Percentiles rank a stretch among this genome's conserved stretches.
phyloP scores from a whole-genome alignment of 805 yeast species.

The Saccharomycopsis selenospora region DNA sequence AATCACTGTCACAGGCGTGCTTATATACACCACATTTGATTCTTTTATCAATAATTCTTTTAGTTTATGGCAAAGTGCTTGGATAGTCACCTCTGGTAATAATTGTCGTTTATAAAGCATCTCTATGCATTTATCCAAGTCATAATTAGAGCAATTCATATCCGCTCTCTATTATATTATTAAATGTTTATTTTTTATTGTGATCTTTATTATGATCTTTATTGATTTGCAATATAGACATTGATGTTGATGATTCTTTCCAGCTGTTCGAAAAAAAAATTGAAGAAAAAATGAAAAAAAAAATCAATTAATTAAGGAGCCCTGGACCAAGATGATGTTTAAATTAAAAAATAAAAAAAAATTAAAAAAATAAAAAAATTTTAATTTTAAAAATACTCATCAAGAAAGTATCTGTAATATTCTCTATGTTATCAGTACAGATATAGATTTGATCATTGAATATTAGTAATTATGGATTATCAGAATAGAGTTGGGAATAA shows the following conservation, averaged over 20 bases:
- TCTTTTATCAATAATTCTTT: slow-evolving; percentile 75
- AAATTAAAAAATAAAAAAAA: no score
- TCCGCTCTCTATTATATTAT: no score
- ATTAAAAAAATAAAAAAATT: no score
- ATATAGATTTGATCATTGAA: no score
- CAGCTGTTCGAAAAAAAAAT: slow-evolving; percentile 3
- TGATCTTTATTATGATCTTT: no score
- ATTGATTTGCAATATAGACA: no score
- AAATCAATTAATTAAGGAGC: neutral
- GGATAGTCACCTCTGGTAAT: slow-evolving; percentile 62
- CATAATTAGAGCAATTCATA: slow-evolving; percentile 27
- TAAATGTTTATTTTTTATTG: no score
- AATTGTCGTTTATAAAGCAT: slow-evolving; percentile 55
- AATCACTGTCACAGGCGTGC: slow-evolving; percentile 87
- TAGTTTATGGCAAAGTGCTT: slow-evolving; percentile 68
- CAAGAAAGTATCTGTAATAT: no score
- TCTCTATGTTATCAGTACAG: no score
- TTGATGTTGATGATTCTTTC: no score
- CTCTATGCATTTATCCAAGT: slow-evolving; percentile 67
- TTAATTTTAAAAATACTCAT: no score
- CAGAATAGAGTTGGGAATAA: slow-evolving; percentile 86
- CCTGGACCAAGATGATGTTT: no score
- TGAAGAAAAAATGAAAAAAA: neutral
- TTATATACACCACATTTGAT: slow-evolving; percentile 78
- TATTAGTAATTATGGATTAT: slow-evolving; percentile 92